A percentile compares a stretch with the other conserved stretches of the same genome.
phyloP scores from a whole-genome alignment of 73 alveolate species.

The Durusdinium trenchii region DNA sequence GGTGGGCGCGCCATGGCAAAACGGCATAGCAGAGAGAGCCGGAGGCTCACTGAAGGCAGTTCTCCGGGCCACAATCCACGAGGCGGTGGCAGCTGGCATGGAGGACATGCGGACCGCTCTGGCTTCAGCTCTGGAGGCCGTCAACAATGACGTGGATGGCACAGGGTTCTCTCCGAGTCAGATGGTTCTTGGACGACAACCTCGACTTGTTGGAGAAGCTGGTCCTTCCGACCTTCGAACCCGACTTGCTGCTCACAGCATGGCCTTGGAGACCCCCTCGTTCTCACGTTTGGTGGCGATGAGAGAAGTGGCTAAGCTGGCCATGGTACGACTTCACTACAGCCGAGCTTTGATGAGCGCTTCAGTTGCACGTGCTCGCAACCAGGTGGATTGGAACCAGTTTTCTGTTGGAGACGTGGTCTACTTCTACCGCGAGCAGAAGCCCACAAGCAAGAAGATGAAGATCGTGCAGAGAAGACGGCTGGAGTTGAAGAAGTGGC shows the following conservation, averaged over 20 bases:
- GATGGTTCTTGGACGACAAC: neutral
- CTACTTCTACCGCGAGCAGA: conserved; percentile 57
- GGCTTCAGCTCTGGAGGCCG: conserved; percentile 12
- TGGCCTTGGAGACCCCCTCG: no score
- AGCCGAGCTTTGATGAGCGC: neutral
- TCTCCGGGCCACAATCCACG: neutral
- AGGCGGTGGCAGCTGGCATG: neutral
- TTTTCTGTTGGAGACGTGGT: conserved; percentile 7
- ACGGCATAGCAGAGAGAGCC: neutral
- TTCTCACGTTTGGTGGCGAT: neutral
- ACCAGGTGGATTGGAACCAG: neutral
- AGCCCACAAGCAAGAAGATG: neutral
- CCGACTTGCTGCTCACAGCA: neutral
- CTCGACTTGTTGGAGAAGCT: neutral
- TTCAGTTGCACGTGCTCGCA: neutral
- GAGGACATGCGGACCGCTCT: neutral
- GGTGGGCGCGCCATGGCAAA: conserved; percentile 22
- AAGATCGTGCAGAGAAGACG: neutral
- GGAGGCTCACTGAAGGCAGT: neutral
- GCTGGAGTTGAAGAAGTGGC: neutral
- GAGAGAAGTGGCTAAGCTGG: conserved; percentile 1
- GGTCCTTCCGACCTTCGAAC: neutral
- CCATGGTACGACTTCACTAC: conserved; percentile 32
- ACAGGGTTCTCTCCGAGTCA: neutral
- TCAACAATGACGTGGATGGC: neutral